Percentiles rank a stretch among this genome's conserved stretches.
Conservation (phyloP, 2,329 filamentous ascomycete genomes). For the Neurospora sp. region DNA sequence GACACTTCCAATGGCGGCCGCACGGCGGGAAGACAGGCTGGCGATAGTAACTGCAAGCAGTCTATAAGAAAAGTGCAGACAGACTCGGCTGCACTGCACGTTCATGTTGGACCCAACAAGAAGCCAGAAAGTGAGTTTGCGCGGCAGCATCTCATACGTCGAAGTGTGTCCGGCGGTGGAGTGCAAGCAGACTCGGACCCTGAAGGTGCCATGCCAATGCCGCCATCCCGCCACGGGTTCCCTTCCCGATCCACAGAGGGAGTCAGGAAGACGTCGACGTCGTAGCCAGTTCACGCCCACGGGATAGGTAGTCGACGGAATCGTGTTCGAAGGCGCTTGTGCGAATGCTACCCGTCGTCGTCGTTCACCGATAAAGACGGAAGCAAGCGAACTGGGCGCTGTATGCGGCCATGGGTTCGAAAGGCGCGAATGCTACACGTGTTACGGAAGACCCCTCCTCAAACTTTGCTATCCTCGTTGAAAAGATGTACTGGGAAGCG, state of each 20-base stretch:
- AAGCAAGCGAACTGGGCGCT: neutral
- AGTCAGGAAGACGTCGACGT: neutral
- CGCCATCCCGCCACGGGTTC: neutral
- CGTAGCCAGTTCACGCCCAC: neutral
- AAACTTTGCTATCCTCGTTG: neutral
- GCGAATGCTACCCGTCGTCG: neutral
- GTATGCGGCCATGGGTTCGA: neutral
- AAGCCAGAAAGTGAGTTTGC: slow-evolving; percentile 1
- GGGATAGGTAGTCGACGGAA: neutral
- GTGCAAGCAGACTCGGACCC: neutral
- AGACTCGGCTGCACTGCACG: neutral
- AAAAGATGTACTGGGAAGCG: neutral
- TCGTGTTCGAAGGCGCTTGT: neutral
- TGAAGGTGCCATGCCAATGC: neutral
- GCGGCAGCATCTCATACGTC: slow-evolving; percentile 16
- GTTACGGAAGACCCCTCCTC: neutral
- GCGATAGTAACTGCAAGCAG: neutral
- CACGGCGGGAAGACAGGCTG: neutral
- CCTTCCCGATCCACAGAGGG: neutral
- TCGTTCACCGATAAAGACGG: neutral
- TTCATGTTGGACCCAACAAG: neutral
- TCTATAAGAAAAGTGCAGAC: neutral
- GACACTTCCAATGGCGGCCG: slow-evolving; percentile 9
- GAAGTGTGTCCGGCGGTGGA: slow-evolving; percentile 1
- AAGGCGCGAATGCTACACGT: neutral